A percentile compares a stretch with the other conserved stretches of the same genome.
These are phyloP conservation scores for Metschnikowia colocasiae DNA, from an alignment of 805 yeast species.

Conservation along the genomic window DNA sequence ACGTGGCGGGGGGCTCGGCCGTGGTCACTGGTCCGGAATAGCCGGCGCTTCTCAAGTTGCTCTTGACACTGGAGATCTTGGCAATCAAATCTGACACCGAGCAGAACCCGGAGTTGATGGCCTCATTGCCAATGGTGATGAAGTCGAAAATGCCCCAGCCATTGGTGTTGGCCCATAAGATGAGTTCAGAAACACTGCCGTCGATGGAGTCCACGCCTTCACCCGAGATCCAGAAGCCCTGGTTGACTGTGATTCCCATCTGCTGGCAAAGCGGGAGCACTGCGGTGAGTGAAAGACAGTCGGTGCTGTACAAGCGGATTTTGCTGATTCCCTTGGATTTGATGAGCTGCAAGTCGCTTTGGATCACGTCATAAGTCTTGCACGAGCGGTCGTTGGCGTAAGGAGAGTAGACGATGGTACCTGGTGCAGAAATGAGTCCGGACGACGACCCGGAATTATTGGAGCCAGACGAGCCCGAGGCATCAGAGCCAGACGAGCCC, in stretches of 20 bases:
- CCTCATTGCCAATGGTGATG: constrained; percentile 88
- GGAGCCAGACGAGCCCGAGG: too few species aligned
- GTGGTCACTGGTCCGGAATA: constrained; percentile 75
- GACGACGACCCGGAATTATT: too few species aligned
- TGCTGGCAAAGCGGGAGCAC: constrained; percentile 56
- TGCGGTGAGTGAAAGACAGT: constrained; percentile 66
- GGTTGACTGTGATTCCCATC: constrained; percentile 71
- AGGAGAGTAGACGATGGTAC: constrained; percentile 72
- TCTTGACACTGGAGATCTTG: constrained; percentile 64
- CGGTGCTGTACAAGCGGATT: constrained; percentile 82
- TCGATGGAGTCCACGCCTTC: constrained; percentile 72
- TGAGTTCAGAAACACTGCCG: constrained; percentile 49
- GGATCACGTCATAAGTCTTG: constrained; percentile 53
- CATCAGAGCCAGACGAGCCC: too few species aligned
- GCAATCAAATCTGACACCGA: constrained; percentile 57
- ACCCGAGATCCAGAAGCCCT: constrained; percentile 77
- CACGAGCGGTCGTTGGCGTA: constrained; percentile 67
- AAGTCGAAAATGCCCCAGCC: constrained; percentile 73
- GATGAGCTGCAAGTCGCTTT: constrained; percentile 57
- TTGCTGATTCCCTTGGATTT: constrained; percentile 56
- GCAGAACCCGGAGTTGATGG: constrained; percentile 60
- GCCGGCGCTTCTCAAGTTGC: constrained; percentile 60
- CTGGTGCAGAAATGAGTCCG: constrained; percentile 42
- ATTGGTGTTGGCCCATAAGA: constrained; percentile 44
- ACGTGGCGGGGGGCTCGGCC: constrained; percentile 85